phyloP scores from a whole-genome alignment of 2,329 filamentous ascomycete species.

The Xylariaceae sp. region DNA sequence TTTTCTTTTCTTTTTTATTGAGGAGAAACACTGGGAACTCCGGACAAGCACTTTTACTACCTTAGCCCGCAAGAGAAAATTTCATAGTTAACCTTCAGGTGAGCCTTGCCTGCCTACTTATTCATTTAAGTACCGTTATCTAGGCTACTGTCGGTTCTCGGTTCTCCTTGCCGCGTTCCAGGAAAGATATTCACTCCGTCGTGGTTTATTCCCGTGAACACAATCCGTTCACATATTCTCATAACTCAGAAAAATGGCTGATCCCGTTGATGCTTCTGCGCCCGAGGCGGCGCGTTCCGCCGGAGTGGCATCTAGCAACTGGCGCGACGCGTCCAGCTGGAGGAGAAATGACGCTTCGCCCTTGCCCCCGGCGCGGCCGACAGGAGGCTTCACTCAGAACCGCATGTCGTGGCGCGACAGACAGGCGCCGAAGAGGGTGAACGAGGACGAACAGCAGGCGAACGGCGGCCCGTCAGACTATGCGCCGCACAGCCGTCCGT shows the following conservation, averaged over 20 bases:
- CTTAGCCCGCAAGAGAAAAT: too few species aligned
- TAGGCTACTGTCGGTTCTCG: too few species aligned
- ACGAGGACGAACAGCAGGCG: conserved; percentile 5
- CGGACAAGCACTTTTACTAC: too few species aligned
- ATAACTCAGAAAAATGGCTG: conserved; percentile 10
- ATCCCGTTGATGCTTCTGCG: conserved; percentile 2
- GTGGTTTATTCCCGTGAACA: too few species aligned
- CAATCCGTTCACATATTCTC: too few species aligned
- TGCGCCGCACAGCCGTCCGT: conserved; percentile 12
- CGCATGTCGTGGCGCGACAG: conserved; percentile 18
- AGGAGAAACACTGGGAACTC: not conserved
- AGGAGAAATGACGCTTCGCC: conserved; percentile 11
- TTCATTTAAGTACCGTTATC: too few species aligned
- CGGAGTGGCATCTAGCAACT: conserved; percentile 11
- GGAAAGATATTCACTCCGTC: too few species aligned
- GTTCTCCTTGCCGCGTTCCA: too few species aligned
- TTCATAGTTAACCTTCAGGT: too few species aligned
- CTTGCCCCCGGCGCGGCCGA: conserved; percentile 6
- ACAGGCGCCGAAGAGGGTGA: conserved; percentile 5
- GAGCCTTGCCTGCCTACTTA: too few species aligned
- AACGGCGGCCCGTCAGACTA: conserved; percentile 8
- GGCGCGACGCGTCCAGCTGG: conserved; percentile 17
- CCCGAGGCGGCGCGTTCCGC: conserved; percentile 3
- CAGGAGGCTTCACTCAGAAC: conserved; percentile 6
- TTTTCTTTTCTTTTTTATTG: not conserved